Conservation (phyloP, 768 basidiomycete species). For the Phanerochaete carnosa region DNA sequence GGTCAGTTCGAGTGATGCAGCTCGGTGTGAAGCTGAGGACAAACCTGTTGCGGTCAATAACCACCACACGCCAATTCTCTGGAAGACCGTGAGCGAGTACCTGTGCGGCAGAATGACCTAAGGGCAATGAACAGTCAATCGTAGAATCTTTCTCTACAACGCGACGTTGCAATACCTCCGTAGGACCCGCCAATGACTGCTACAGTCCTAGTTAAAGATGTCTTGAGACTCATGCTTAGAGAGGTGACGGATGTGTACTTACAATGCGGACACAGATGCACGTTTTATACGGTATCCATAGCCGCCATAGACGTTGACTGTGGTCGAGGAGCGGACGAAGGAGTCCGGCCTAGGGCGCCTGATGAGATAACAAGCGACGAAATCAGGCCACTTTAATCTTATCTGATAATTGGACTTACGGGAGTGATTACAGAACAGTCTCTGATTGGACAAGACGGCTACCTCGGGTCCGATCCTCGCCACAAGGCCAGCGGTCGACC, state of each 20-base stretch:
- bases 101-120: constrained; percentile 47
- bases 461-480: background rate
- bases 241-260: background rate
- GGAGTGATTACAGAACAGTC: background rate
- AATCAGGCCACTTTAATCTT: constrained; percentile 3
- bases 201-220: constrained; percentile 32
- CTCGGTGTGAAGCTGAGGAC: constrained; percentile 14
- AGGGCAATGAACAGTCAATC: background rate
- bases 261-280: background rate
- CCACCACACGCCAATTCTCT: constrained; percentile 48
- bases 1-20: background rate
- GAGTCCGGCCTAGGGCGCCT: background rate
- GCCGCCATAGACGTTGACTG: background rate
- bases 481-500: background rate
- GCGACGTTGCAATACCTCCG: constrained; percentile 37
- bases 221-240: background rate
- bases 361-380: constrained; percentile 2
- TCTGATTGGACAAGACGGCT: background rate
- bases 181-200: constrained; percentile 55
- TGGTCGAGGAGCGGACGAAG: background rate
- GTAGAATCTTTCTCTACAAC: background rate
- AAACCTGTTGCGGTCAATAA: constrained; percentile 61
- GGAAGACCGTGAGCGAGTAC: constrained; percentile 47
- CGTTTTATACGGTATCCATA: background rate
- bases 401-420: constrained; percentile 6